A percentile compares a stretch with the other conserved stretches of the same genome.
Evolutionary conservation across 768 basidiomycete genomes (phyloP).

Genomic region (Candolleomyces aberdarensis): DNA sequence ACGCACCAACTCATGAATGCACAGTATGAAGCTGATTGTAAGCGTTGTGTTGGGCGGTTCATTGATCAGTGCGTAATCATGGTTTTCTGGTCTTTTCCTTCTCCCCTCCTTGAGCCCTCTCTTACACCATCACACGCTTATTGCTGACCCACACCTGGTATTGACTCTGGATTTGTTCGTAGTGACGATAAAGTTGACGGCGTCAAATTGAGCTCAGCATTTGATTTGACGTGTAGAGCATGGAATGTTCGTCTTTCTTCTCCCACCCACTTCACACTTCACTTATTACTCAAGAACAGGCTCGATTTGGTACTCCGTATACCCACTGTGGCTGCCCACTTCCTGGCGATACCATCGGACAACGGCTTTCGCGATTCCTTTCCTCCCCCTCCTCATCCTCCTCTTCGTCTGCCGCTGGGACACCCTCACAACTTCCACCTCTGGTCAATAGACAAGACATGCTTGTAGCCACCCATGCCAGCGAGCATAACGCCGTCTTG

Average conservation of each 20-base stretch:
- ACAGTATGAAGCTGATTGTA: conserved; percentile 45
- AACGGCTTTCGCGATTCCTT: conserved; percentile 34
- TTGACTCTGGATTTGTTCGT: not conserved
- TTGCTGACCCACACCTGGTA: too few species aligned
- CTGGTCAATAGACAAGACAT: not conserved
- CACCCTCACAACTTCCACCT: not conserved
- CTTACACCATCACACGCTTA: not conserved
- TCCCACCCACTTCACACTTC: not conserved
- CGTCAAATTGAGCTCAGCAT: conserved; percentile 34
- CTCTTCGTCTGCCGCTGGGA: too few species aligned
- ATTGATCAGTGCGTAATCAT: conserved; percentile 52
- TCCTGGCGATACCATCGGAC: conserved; percentile 41
- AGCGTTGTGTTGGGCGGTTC: conserved; percentile 37
- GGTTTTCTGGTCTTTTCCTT: not conserved
- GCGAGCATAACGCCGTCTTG: conserved; percentile 5
- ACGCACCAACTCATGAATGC: conserved; percentile 59
- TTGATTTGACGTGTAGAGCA: conserved; percentile 37
- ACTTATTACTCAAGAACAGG: not conserved
- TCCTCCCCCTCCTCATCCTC: conserved; percentile 7
- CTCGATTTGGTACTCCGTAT: conserved; percentile 52
- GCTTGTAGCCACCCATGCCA: conserved; percentile 1
- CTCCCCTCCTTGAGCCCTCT: not conserved
- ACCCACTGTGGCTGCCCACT: conserved; percentile 58
- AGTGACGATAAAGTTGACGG: conserved; percentile 6
- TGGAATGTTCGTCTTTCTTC: conserved; percentile 13